phyloP scores from a whole-genome alignment of 2,329 filamentous ascomycete genomes.

The Colletotrichum horii region DNA sequence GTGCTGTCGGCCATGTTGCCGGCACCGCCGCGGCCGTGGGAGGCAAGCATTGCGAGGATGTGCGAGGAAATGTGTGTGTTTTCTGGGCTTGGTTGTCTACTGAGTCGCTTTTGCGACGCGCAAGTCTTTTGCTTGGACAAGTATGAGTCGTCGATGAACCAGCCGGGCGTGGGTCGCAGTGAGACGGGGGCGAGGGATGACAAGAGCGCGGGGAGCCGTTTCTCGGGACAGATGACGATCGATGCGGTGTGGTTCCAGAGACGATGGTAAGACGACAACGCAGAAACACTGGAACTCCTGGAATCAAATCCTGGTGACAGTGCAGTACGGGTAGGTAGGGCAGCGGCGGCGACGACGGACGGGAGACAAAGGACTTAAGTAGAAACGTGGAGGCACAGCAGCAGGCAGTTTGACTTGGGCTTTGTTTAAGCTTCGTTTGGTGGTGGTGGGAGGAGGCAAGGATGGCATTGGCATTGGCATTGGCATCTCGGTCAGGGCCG shows the following conservation, averaged over 20 bases:
- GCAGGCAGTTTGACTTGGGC: not conserved
- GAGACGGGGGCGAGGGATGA: not conserved
- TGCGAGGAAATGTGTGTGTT: not conserved
- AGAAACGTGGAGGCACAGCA: not conserved
- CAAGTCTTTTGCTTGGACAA: not conserved
- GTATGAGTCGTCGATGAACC: not conserved
- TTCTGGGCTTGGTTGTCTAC: not conserved
- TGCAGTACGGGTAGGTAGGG: not conserved
- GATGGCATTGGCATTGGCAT: not conserved
- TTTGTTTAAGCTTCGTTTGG: conserved; percentile 4
- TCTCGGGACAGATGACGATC: not conserved
- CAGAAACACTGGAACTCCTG: not conserved
- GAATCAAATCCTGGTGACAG: not conserved
- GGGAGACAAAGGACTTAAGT: conserved; percentile 18
- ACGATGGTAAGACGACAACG: not conserved
- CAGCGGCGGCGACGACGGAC: not conserved
- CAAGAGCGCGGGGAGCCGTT: not conserved
- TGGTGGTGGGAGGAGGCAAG: not conserved
- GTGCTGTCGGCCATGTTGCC: conserved; percentile 71
- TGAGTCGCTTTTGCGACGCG: not conserved
- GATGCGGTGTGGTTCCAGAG: not conserved
- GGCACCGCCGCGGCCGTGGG: conserved; percentile 80
- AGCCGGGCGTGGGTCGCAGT: not conserved
- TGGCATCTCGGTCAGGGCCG: not conserved
- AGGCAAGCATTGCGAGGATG: conserved; percentile 52